Evolutionary conservation across 2,329 filamentous ascomycete genomes (phyloP), one percentile per base, ranked within the genome.

Genomic region (Apiospora phragmitis): DNA sequence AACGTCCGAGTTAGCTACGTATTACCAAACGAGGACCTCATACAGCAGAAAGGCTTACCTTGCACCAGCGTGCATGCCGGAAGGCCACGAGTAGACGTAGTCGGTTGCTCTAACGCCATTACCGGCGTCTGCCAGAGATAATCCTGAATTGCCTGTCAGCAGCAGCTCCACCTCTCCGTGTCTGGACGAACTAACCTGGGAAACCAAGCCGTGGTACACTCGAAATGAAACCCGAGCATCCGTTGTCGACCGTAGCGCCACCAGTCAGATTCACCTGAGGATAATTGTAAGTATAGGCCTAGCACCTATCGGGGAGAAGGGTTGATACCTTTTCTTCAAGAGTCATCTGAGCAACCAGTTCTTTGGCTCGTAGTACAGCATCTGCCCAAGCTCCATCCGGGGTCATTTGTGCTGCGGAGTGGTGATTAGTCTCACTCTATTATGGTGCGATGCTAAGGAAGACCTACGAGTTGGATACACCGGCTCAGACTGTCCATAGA

Each of bases 11-110:
- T 62, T 38, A 62, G 55, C 21, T 14, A 24, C 32, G 12, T 12
- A 14, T 21, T 12, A 11, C 4, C 29, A 12, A 12, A 6, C 32
- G 32, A 38, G 21, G 1, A 62, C 29, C 55, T 14, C 32, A 1
- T 21, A 21, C 21, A 5, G 8, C 8, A n/a, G 9, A 12, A 38
- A n/a, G 9, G 9, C 55, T 62, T 74, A 79, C 77, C 77, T 83
- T 26, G 79, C 81, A 74, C 82, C 82, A 26, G 92, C 87, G 69
- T 92, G 92, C 69, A 93, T 84, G 69, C 92, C 92, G 1, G 82
- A 78, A 1, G 79, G 77, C 78, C 83, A 85, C 67, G 81, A 80
- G 41, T 80, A 82, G 47, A 80, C 82, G 51, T 83, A 83, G 73
- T 85, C 79, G 6, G 82, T 80, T 67, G 69, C 75, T 38, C 79